These are phyloP conservation scores for Phytopythium montanum DNA, from an alignment of 352 stramenopile species.

Conservation along the genomic window DNA sequence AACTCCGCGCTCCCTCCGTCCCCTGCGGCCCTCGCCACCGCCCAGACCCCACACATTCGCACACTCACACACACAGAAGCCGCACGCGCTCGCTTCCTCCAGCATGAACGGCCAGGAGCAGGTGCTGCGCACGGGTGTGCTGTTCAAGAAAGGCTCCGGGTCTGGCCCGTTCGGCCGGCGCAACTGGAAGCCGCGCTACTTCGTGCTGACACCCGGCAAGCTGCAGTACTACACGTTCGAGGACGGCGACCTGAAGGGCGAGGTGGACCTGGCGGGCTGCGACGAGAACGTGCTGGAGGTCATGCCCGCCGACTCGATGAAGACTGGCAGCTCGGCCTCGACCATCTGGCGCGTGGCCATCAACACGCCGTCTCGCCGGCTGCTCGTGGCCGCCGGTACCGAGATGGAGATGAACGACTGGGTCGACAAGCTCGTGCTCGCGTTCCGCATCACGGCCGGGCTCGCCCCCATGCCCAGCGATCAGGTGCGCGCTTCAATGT, in stretches of 20 bases:
- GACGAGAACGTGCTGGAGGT: slow-evolving; percentile 63
- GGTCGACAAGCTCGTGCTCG: slow-evolving; percentile 69
- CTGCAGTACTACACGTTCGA: slow-evolving; percentile 82
- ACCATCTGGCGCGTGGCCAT: slow-evolving; percentile 81
- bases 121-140: slow-evolving; percentile 66
- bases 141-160: slow-evolving; percentile 81
- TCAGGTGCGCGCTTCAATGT: slow-evolving; percentile 20
- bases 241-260: slow-evolving; percentile 67
- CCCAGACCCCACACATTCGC: background rate
- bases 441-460: slow-evolving; percentile 55
- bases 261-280: slow-evolving; percentile 65
- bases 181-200: slow-evolving; percentile 82
- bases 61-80: background rate
- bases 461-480: slow-evolving; percentile 19
- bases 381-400: slow-evolving; percentile 64
- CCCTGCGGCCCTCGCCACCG: no score
- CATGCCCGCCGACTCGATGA: slow-evolving; percentile 75
- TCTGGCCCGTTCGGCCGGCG: slow-evolving; percentile 58
- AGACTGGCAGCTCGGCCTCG: slow-evolving; percentile 60
- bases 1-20: background rate
- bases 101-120: slow-evolving; percentile 36
- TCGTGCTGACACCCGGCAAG: slow-evolving; percentile 54
- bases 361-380: slow-evolving; percentile 48
- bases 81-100: background rate
- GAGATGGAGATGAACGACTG: slow-evolving; percentile 88